Evolutionary conservation across 305 asterid species (phyloP).

Genomic region (Rubia tinctorum): DNA sequence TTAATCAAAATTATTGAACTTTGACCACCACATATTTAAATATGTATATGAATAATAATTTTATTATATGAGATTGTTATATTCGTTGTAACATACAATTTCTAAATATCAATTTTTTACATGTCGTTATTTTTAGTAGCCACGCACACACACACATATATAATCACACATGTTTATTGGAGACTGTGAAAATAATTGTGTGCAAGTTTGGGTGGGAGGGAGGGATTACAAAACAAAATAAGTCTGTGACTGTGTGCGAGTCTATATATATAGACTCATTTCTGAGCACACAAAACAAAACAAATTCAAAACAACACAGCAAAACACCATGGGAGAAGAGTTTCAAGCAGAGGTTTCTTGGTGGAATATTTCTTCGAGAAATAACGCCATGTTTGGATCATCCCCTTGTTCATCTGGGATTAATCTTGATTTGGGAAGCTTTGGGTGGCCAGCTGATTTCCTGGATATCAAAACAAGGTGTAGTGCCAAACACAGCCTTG

Average conservation of each 20-base stretch:
- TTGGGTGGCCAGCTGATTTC: constrained; percentile 27
- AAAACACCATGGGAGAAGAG: constrained; percentile 38
- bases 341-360: constrained; percentile 40
- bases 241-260: neutral
- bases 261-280: constrained; percentile 9
- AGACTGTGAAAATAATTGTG: too few species aligned
- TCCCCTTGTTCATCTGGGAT: constrained; percentile 31
- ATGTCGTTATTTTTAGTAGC: too few species aligned
- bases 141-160: too few species aligned
- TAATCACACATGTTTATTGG: too few species aligned
- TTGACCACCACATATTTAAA: too few species aligned
- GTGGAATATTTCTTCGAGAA: constrained; percentile 37
- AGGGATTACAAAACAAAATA: neutral
- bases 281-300: neutral
- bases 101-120: too few species aligned
- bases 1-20: too few species aligned
- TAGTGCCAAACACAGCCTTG: neutral
- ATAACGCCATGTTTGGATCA: constrained; percentile 29
- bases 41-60: too few species aligned
- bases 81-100: too few species aligned
- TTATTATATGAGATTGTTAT: too few species aligned
- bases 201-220: too few species aligned
- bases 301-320: constrained; percentile 1
- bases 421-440: constrained; percentile 20
- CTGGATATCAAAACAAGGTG: constrained; percentile 29